These are phyloP conservation scores for Penicillium crustosum DNA, from an alignment of 2,329 filamentous ascomycete genomes.

Conservation along the genomic window DNA sequence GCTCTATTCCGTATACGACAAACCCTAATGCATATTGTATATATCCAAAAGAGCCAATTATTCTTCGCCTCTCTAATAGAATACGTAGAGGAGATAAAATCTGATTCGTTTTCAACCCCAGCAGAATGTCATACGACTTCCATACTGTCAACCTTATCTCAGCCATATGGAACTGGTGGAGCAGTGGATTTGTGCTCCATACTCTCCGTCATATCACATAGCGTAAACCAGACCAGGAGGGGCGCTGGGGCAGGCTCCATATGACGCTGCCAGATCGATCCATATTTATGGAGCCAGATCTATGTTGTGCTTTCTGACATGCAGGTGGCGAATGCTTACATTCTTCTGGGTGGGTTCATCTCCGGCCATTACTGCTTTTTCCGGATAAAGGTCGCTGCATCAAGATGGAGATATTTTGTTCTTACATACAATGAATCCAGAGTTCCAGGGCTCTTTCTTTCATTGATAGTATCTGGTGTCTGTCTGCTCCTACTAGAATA, in stretches of 20 bases:
- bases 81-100: neutral
- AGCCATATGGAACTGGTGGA: constrained; percentile 23
- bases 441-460: neutral
- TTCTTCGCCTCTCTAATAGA: neutral
- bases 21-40: neutral
- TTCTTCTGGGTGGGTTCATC: neutral
- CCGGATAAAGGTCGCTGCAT: neutral
- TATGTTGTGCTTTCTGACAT: neutral
- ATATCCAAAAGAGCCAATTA: neutral
- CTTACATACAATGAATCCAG: neutral
- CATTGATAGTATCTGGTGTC: neutral
- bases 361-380: neutral
- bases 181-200: constrained; percentile 14
- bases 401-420: too few species aligned
- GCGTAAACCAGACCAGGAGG: constrained; percentile 13
- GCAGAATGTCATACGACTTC: neutral
- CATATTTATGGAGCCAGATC: constrained; percentile 7
- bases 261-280: constrained; percentile 3
- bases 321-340: constrained; percentile 9
- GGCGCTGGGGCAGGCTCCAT: constrained; percentile 17
- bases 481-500: neutral
- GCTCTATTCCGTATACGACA: neutral
- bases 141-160: neutral
- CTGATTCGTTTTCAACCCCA: too few species aligned
- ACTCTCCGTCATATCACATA: constrained; percentile 13